phyloP scores from a whole-genome alignment of 2,329 filamentous ascomycete genomes.

The Fusarium subtropicale region DNA sequence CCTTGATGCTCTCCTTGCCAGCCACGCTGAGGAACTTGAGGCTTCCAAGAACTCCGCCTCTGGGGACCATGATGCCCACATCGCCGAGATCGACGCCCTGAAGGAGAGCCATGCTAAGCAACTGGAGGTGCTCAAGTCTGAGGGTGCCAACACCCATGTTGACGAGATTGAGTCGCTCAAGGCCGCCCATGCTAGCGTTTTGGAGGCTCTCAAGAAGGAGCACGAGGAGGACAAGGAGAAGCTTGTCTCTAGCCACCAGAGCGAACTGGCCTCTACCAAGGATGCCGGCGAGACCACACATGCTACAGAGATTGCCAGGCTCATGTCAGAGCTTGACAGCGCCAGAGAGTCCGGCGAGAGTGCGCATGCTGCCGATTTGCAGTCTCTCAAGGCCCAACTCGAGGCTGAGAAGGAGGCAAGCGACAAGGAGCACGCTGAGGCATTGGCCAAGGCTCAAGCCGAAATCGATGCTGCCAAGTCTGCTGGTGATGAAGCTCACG shows the following conservation, averaged over 20 bases:
- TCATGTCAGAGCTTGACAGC: conserved; percentile 48
- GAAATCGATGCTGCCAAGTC: conserved; percentile 51
- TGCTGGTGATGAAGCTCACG: conserved; percentile 48
- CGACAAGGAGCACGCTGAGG: conserved; percentile 48
- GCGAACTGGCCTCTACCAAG: conserved; percentile 49
- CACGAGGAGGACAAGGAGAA: conserved; percentile 54
- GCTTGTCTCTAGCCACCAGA: conserved; percentile 47
- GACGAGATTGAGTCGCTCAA: conserved; percentile 58
- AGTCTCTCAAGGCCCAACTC: conserved; percentile 57
- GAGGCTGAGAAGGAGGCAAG: conserved; percentile 58
- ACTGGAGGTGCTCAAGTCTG: conserved; percentile 57
- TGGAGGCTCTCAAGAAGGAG: conserved; percentile 59
- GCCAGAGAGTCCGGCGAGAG: conserved; percentile 50
- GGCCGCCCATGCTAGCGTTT: conserved; percentile 56
- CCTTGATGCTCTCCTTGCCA: conserved; percentile 66
- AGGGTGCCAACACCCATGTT: conserved; percentile 55
- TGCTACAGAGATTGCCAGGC: conserved; percentile 46
- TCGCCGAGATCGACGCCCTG: conserved; percentile 65
- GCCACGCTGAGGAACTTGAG: conserved; percentile 70
- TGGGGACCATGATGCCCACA: conserved; percentile 61
- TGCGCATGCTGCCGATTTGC: conserved; percentile 50
- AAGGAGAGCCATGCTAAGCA: conserved; percentile 66
- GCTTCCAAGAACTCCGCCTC: conserved; percentile 64
- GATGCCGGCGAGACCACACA: conserved; percentile 47
- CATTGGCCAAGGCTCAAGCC: conserved; percentile 49